These are phyloP conservation scores for Penicillium coffeae DNA, from an alignment of 495 filamentous ascomycete genomes.

Conservation along the genomic window DNA sequence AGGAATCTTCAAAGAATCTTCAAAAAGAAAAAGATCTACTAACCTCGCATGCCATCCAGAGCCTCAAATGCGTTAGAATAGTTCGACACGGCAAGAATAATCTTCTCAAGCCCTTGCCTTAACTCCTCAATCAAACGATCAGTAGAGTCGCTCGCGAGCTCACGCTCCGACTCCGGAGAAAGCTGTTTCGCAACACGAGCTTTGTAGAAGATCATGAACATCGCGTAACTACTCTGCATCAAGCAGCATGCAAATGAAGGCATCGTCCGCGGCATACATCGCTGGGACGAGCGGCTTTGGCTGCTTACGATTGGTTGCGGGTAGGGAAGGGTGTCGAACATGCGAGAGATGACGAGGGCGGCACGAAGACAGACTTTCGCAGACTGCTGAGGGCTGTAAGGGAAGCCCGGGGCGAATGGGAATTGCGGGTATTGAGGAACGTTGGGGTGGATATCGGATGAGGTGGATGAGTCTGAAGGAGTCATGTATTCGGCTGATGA, in stretches of 20 bases:
- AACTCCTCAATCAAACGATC: conserved; percentile 49
- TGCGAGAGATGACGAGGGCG: conserved; percentile 47
- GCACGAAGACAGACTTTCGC: conserved; percentile 52
- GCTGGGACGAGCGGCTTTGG: conserved; percentile 23
- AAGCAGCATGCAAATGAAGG: conserved; percentile 59
- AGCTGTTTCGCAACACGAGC: conserved; percentile 46
- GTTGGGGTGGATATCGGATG: conserved; percentile 29
- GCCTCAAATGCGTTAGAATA: conserved; percentile 59
- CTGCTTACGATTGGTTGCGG: conserved; percentile 38
- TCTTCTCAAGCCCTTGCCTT: conserved; percentile 49
- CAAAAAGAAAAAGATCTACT: conserved; percentile 2
- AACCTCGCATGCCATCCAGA: conserved; percentile 60
- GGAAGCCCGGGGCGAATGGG: conserved; percentile 38
- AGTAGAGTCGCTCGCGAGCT: conserved; percentile 28
- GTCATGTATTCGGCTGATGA: conserved; percentile 36
- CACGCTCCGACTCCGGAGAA: conserved; percentile 34
- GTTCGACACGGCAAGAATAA: conserved; percentile 50
- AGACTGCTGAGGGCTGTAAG: conserved; percentile 51
- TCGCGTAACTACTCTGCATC: conserved; percentile 60
- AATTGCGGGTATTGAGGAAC: conserved; percentile 26
- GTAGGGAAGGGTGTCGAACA: conserved; percentile 48
- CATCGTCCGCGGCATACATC: conserved; percentile 51
- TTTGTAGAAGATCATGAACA: conserved; percentile 54
- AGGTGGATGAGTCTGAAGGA: conserved; percentile 35
- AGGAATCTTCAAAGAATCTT: background rate